phyloP scores from a whole-genome alignment of 352 stramenopile genomes.

The Salisapilia sapeloensis region DNA sequence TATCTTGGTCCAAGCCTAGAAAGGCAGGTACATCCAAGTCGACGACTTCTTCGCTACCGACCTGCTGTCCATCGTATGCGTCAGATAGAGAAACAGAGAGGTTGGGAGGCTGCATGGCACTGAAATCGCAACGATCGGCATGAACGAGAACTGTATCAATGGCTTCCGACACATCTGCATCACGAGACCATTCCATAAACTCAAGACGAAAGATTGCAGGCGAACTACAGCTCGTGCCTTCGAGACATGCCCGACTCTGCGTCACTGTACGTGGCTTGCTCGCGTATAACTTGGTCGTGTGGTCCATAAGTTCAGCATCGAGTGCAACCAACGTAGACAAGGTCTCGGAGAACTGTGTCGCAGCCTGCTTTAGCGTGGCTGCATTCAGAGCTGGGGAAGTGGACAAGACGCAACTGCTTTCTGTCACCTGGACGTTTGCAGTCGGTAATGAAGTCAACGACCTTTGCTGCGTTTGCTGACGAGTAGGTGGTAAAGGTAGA shows the following conservation, averaged over 20 bases:
- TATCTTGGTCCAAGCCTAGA: conserved; percentile 42
- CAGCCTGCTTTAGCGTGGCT: conserved; percentile 31
- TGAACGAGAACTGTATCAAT: conserved; percentile 49
- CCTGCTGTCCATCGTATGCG: not conserved
- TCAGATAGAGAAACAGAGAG: too few species aligned
- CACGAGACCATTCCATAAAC: conserved; percentile 70
- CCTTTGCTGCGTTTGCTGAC: not conserved
- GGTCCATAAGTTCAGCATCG: conserved; percentile 60
- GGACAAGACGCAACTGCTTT: conserved; percentile 31
- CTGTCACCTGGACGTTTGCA: conserved; percentile 18
- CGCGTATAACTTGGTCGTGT: conserved; percentile 53
- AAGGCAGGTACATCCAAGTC: too few species aligned
- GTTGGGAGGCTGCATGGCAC: conserved; percentile 38
- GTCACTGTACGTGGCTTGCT: conserved; percentile 58
- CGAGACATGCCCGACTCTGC: conserved; percentile 41
- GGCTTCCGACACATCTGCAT: conserved; percentile 42
- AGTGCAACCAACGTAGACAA: conserved; percentile 58
- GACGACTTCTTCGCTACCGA: not conserved
- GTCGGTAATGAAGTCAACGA: conserved; percentile 38
- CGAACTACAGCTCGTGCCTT: conserved; percentile 51
- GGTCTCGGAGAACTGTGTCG: conserved; percentile 72
- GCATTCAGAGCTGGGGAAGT: conserved; percentile 50
- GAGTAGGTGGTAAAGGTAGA: not conserved
- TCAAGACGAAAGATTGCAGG: conserved; percentile 62
- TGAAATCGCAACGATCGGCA: conserved; percentile 50